Evolutionary conservation across 768 basidiomycete genomes (phyloP), one percentile per base, ranked within the genome.

Genomic region (Pulveroboletus sp.): DNA sequence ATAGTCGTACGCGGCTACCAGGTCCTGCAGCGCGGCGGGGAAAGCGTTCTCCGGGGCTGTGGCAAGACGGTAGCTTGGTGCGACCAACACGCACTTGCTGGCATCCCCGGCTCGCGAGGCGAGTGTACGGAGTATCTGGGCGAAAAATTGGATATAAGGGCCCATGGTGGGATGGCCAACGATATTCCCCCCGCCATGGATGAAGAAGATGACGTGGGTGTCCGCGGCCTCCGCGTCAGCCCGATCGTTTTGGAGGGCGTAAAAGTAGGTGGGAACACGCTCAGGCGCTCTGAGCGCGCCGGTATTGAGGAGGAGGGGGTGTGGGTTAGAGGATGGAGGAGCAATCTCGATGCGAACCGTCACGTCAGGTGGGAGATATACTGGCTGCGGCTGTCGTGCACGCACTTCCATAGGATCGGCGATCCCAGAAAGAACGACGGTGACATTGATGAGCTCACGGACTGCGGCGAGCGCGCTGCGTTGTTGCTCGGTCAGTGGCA

Each of bases 1-100:
- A 13, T 64, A 38, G 24, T 61, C 62, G 20, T 66, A 66, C 2
- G 54, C 64, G 0, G 64, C 60, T 1, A 59, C 23, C 12, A 61
- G 12, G 31, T 64, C 63, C 24, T 64, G 63, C 3, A 66, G 37
- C 0, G 47, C 58, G 0, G 53, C 61, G 0, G 64, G 62, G 13
- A 61, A 64, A 1, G 43, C 10, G 10, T 64, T 66, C 48, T 64
- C 46, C 0, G 59, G 56, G 19, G 41, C 21, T 0, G 57, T n/a
- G n/a, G n/a, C n/a, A n/a, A n/a, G n/a, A n/a, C n/a, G n/a, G n/a
- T n/a, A n/a, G n/a, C n/a, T n/a, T 64, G 16, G 62, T 51, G n/a
- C 59, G 36, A 59, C 16, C n/a, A 64, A 36, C 3, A 61, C 45
- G 14, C 40, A 53, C 2, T 45, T 45, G 32, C 34, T 10, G 1